phyloP scores from a whole-genome alignment of 768 basidiomycete genomes.

The Kwoniella dendrophila region DNA sequence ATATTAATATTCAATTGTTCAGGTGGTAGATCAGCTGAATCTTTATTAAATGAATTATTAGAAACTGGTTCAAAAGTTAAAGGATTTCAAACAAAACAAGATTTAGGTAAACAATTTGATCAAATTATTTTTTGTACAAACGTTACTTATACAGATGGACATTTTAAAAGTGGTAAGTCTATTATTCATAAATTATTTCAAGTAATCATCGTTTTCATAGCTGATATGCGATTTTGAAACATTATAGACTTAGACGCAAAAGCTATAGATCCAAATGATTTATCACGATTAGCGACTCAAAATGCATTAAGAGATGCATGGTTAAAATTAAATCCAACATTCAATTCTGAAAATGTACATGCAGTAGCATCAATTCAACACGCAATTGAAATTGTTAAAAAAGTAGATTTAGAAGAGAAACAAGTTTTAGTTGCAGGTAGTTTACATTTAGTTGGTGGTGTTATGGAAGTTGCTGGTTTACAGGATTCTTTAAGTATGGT shows the following conservation, averaged over 20 bases:
- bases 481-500: conserved; percentile 59
- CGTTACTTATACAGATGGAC: conserved; percentile 86
- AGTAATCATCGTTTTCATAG: no score
- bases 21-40: conserved; percentile 75
- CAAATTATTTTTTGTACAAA: conserved; percentile 94
- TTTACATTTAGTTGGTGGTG: conserved; percentile 88
- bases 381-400: conserved; percentile 72
- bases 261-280: conserved; percentile 66
- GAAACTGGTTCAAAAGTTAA: conserved; percentile 58
- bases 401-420: conserved; percentile 50
- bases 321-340: conserved; percentile 66
- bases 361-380: conserved; percentile 87
- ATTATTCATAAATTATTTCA: no score
- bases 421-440: conserved; percentile 89
- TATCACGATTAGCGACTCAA: conserved; percentile 72
- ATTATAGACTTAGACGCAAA: conserved; percentile 73
- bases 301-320: conserved; percentile 75
- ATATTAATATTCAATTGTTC: conserved; percentile 95
- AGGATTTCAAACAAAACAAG: conserved; percentile 25
- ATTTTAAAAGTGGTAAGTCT: conserved; percentile 87
- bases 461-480: conserved; percentile 85
- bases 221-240: neutral
- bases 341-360: conserved; percentile 67
- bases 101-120: conserved; percentile 62
- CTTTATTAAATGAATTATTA: conserved; percentile 68